A percentile compares a stretch with the other conserved stretches of the same genome.
These are phyloP conservation scores for Pseudoscleropodium purum DNA, from an alignment of 225 moss, liverwort and hornwort species.

Conservation along the genomic window DNA sequence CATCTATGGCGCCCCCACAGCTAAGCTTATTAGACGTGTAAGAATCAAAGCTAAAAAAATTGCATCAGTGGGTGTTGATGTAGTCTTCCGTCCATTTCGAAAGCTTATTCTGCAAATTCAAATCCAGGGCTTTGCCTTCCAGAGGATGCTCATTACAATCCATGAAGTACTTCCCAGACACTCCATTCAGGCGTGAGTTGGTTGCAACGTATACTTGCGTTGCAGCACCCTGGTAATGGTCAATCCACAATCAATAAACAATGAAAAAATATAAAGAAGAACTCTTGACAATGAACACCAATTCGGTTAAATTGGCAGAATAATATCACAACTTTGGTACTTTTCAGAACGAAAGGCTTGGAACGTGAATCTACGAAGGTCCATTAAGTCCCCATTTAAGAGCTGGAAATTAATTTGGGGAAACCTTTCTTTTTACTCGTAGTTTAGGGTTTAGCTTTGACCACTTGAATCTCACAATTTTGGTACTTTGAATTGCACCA, in stretches of 20 bases:
- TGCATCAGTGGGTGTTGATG: background rate
- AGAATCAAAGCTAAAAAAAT: background rate
- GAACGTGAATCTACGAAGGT: background rate
- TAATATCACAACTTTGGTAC: background rate
- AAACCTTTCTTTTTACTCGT: background rate
- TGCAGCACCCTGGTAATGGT: constrained; percentile 44
- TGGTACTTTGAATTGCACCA: background rate
- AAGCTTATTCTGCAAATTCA: background rate
- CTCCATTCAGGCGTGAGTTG: constrained; percentile 20
- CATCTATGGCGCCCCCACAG: no score
- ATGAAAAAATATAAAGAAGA: background rate
- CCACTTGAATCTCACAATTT: background rate
- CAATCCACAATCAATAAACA: background rate
- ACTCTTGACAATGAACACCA: background rate
- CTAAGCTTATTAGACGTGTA: background rate
- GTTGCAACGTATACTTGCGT: constrained; percentile 49
- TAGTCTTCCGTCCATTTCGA: constrained; percentile 15
- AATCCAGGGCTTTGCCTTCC: background rate
- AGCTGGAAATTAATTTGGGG: no score
- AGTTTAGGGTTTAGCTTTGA: no score
- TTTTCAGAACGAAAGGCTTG: background rate
- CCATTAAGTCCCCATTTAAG: no score
- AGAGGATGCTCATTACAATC: constrained; percentile 12
- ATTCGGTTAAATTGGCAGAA: background rate
- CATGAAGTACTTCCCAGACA: constrained; percentile 40